phyloP scores from a whole-genome alignment of 768 basidiomycete genomes.

The Amyloporia xantha region DNA sequence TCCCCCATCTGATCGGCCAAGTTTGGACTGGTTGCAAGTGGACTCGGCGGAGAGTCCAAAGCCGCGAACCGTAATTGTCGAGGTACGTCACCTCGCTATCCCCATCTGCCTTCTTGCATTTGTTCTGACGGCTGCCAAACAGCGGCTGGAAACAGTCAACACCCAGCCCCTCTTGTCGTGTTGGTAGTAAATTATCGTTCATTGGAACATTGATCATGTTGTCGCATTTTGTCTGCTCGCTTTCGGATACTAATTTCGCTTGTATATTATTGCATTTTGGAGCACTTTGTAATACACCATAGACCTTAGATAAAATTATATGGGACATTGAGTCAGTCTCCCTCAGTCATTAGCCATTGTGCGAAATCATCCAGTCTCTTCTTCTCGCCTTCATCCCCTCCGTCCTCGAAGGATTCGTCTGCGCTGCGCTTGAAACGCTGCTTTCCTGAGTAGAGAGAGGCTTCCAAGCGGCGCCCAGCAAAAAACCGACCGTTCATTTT shows the following conservation, averaged over 20 bases:
- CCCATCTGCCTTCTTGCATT: neutral
- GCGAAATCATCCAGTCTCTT: slow-evolving; percentile 85
- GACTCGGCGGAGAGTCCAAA: slow-evolving; percentile 32
- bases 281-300: slow-evolving; percentile 3
- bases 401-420: slow-evolving; percentile 53
- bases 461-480: slow-evolving; percentile 75
- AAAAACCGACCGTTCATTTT: slow-evolving; percentile 96
- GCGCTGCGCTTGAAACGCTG: slow-evolving; percentile 78
- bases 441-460: slow-evolving; percentile 74
- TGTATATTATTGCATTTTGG: slow-evolving; percentile 1
- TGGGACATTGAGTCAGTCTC: slow-evolving; percentile 38
- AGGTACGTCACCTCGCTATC: slow-evolving; percentile 40
- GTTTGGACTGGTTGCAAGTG: slow-evolving; percentile 40
- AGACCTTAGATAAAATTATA: slow-evolving; percentile 7
- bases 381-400: slow-evolving; percentile 71
- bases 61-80: slow-evolving; percentile 60
- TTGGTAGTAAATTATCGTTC: slow-evolving; percentile 25
- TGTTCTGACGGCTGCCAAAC: slow-evolving; percentile 4
- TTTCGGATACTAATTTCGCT: slow-evolving; percentile 5
- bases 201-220: neutral
- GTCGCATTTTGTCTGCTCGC: slow-evolving; percentile 1
- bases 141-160: slow-evolving; percentile 73
- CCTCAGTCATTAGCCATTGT: slow-evolving; percentile 78
- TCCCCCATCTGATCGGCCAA: slow-evolving; percentile 24
- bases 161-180: slow-evolving; percentile 66